Conservation (phyloP, 495 filamentous ascomycete genomes). For the Massariosphaeria phaeospora region DNA sequence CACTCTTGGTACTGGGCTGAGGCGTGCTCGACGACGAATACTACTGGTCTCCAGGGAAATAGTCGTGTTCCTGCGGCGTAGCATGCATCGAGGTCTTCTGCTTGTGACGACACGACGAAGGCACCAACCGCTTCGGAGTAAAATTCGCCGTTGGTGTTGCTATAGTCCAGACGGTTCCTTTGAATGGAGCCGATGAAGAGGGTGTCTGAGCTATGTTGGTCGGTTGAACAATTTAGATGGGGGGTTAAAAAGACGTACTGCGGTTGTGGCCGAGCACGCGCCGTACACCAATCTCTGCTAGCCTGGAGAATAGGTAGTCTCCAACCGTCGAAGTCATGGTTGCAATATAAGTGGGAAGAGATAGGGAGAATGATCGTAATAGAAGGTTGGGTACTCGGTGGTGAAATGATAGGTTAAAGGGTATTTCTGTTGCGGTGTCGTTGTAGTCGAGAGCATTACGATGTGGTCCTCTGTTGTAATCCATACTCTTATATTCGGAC, state of each 20-base stretch:
- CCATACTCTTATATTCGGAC: no score
- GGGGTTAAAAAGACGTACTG: not conserved
- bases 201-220: not conserved
- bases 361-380: not conserved
- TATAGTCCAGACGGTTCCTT: constrained; percentile 6
- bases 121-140: no score
- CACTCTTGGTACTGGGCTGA: constrained; percentile 13
- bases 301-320: constrained; percentile 11
- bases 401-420: no score
- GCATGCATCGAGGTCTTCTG: not conserved
- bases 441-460: not conserved
- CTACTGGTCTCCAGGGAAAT: not conserved
- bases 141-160: not conserved
- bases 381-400: not conserved
- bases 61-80: not conserved
- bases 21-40: constrained; percentile 3
- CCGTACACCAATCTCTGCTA: constrained; percentile 6
- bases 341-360: not conserved
- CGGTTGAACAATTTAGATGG: not conserved
- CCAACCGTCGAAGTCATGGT: constrained; percentile 9
- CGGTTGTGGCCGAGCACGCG: not conserved
- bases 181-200: constrained; percentile 14
- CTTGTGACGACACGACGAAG: not conserved
- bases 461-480: no score
- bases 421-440: not conserved